Base-by-base conservation (phyloP, 257 asterid species). In the Petunia axillaris region DNA sequence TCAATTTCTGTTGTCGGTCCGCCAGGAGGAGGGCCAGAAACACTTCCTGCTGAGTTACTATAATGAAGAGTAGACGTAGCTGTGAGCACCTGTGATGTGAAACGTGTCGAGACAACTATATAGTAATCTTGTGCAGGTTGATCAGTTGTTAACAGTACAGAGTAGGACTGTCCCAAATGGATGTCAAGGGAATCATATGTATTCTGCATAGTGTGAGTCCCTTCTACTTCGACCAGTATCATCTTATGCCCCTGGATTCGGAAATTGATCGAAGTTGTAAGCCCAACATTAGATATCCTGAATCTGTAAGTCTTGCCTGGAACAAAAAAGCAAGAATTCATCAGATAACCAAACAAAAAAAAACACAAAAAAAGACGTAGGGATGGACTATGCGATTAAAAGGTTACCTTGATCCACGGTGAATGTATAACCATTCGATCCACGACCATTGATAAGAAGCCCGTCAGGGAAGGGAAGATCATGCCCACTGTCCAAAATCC, bases 181-280 rank as follows among this genome's bases (percentile, higher is more conserved):
- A 85, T 82, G 59, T 85, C 87, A 8, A 85, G 73, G 52, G 87
- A 85, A 60, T 78, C 85, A 62, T 82, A 82, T n/a, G 82, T 67
- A 38, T 82, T 85, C 62, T 85, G 87, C 71, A 78, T 53, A 48
- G 84, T 79, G 59, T 85, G 85, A 40, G 84, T 82, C 13, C 87
- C 87, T 75, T 85, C 85, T 37, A 82, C 81, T 67, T 85, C 87
- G 76, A 82, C 87, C 8, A 85, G 41, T 48, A 43, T 36, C 85
- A 85, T 85, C 41, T 79, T 79, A 25, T 85, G 87, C 70, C 87
- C 87, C 14, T 85, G 85, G 81, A 85, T 82, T 85, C 87, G 79
- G 65, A 85, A 85, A 75, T 85, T 85, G 50, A 85, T 63, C 6
- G 85, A 79, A 75, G 84, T 82, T 0, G 78, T 75, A 9, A 82